A percentile compares a stretch with the other conserved stretches of the same genome.
Evolutionary conservation across 306 rosid species (phyloP).

Genomic region (Lathyrus oleraceus): DNA sequence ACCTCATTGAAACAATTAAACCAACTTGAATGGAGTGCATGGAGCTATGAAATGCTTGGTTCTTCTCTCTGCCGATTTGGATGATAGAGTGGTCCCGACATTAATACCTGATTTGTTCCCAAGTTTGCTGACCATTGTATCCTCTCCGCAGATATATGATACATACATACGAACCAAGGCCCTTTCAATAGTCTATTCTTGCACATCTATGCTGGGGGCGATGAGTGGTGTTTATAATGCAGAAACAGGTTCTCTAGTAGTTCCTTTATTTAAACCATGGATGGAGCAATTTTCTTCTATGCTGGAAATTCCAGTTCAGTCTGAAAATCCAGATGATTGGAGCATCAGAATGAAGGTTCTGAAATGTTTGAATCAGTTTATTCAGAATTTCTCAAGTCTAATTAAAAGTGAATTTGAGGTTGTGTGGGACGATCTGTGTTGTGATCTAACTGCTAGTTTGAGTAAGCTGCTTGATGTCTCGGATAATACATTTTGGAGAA

Average conservation of each 20-base stretch:
- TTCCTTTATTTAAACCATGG: constrained; percentile 83
- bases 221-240: constrained; percentile 87
- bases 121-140: constrained; percentile 68
- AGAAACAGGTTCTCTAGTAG: constrained; percentile 64
- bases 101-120: constrained; percentile 81
- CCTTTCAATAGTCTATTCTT: constrained; percentile 79
- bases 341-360: no score
- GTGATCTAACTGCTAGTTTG: no score
- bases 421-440: no score
- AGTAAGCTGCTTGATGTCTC: no score
- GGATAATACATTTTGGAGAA: no score
- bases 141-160: constrained; percentile 82
- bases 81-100: constrained; percentile 76
- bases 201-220: constrained; percentile 78
- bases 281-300: constrained; percentile 75
- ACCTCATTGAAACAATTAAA: no score
- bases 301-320: no score
- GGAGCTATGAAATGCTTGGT: constrained; percentile 95
- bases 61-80: constrained; percentile 87
- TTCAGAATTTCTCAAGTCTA: no score
- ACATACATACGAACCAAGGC: constrained; percentile 67
- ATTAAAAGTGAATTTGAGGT: no score
- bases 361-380: no score
- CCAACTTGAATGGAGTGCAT: no score
- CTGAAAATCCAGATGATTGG: no score